Percentiles rank a stretch among this genome's conserved stretches.
phyloP scores from a whole-genome alignment of 805 yeast genomes.

The Nakazawaea laoshanensis region DNA sequence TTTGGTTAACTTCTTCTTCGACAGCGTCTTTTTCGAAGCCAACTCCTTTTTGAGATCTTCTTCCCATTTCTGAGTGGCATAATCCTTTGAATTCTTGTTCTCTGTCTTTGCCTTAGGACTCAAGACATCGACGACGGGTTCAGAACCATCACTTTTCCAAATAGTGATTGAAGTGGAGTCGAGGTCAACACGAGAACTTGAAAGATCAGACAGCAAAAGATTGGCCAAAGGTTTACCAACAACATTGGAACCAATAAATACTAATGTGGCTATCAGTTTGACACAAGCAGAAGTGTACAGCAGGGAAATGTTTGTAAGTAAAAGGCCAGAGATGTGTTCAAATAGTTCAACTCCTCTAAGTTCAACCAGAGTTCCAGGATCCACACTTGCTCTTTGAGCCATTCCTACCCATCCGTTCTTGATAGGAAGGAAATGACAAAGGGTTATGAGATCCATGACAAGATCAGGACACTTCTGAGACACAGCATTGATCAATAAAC shows the following conservation, averaged over 20 bases:
- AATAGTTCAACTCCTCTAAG: slow-evolving; percentile 18
- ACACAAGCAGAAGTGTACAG: background rate
- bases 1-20: slow-evolving; percentile 51
- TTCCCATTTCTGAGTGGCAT: slow-evolving; percentile 87
- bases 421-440: slow-evolving; percentile 33
- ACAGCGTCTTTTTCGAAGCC: slow-evolving; percentile 38
- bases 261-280: background rate
- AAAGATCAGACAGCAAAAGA: slow-evolving; percentile 16
- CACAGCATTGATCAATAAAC: too few relatives aligned
- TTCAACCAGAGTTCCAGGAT: slow-evolving; percentile 53
- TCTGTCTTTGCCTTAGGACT: slow-evolving; percentile 36
- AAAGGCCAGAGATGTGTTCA: slow-evolving; percentile 9
- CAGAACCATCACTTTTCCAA: slow-evolving; percentile 13
- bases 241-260: background rate
- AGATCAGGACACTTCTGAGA: too few relatives aligned
- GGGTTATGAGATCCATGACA: slow-evolving; percentile 30
- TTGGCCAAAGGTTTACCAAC: slow-evolving; percentile 7
- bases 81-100: slow-evolving; percentile 68
- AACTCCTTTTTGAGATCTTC: slow-evolving; percentile 70
- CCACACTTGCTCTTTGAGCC: slow-evolving; percentile 47
- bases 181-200: background rate
- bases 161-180: background rate
- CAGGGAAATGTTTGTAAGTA: too few relatives aligned
- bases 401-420: slow-evolving; percentile 73
- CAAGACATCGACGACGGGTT: slow-evolving; percentile 57